Base-by-base conservation (phyloP, 768 basidiomycete genomes). In the Trametes cubensis region DNA sequence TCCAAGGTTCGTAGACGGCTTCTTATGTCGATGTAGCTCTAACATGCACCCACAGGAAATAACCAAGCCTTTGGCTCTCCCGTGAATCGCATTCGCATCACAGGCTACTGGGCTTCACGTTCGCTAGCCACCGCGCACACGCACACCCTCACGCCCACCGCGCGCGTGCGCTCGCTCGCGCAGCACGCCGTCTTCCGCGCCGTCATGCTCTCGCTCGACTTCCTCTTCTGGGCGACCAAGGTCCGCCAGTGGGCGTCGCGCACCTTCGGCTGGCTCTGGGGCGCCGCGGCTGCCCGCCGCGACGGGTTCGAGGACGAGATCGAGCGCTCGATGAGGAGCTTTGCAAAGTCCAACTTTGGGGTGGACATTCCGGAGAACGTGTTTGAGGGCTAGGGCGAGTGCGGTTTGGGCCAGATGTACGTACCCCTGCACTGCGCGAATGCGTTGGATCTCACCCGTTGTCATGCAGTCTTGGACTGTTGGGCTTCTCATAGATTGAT, bases 41-140 rank as follows among this genome's bases (percentile, higher is more conserved):
- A 4, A 42, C 30, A 1, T n/a, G 21, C 26, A 11, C 41, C 2
- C 20, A 6, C 17, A 65, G 66, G 62, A 18, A 93, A 93, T 73
- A 94, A 94, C 67, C 90, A 94, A 73, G 77, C 82, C 2, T 84
- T 95, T 40, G 90, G 91, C 15, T 90, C 90, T 3, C 94, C 94
- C 0, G 90, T 94, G 0, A 95, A 95, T 70, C 85, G 94, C 20
- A 88, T 97, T 76, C 94, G 93, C 73, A 90, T 95, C 56, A 92
- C 90, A 0, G 94, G 90, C 0, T 84, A 83, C 71, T 92, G 86
- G 84, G 94, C 92, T 26, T 87, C 91, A 4, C 79, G 81, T 23
- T 88, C 89, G 4, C 79, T 90, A 6, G 75, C 80, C 11, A 75
- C 76, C n/a, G 74, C 78, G 28, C 66, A 77, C 17, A 67, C 80